Evolutionary conservation across 176 grass and related monocot genomes (phyloP), one percentile per base, ranked within the genome.

Genomic region (Oryza meridionalis): DNA sequence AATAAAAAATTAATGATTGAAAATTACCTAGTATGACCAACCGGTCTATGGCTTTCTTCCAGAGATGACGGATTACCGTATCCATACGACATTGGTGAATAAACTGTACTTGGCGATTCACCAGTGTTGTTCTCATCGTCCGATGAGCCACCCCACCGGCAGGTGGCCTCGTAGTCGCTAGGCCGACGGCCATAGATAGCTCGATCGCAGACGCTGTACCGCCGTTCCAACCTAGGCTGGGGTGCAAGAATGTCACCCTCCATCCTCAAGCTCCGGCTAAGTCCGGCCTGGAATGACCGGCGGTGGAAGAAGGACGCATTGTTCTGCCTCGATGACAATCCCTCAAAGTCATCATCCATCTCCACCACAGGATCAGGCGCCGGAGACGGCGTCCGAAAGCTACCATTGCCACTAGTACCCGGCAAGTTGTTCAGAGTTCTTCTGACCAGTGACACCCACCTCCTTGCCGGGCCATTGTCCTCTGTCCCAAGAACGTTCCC

Each of bases 401-500:
- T 96, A 50, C 86, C 90, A 66, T 85, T 94, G 72, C 76, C 79
- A 77, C 91, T 92, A 76, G 87, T 89, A 40, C 88, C 94, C 7
- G 91, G 89, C 47, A 94, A 80, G 84, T 90, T 94, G 78, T 99
- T 99, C 47, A 99, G 82, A 42, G 97, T 99, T 76, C 88, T 86
- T 66, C 93, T 88, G 13, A 99, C 88, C 59, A 99, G 84, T 31
- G 93, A 88, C 21, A 99, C 93, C 97, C 97, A 99, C 84, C 90
- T 96, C 85, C 86, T 96, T 17, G 93, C 97, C 22, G 97, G 97
- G 16, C 91, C 97, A 81, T 94, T 99, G 72, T 99, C 97, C 88
- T 99, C 97, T 77, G 97, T 89, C 67, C 97, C 97, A 66, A 99
- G 91, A 88, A 99, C 97, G 42, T 99, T 99, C 9, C 97, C 97